These are phyloP conservation scores for Primulina eburnea DNA, from an alignment of 257 asterid species.

Conservation along the genomic window DNA sequence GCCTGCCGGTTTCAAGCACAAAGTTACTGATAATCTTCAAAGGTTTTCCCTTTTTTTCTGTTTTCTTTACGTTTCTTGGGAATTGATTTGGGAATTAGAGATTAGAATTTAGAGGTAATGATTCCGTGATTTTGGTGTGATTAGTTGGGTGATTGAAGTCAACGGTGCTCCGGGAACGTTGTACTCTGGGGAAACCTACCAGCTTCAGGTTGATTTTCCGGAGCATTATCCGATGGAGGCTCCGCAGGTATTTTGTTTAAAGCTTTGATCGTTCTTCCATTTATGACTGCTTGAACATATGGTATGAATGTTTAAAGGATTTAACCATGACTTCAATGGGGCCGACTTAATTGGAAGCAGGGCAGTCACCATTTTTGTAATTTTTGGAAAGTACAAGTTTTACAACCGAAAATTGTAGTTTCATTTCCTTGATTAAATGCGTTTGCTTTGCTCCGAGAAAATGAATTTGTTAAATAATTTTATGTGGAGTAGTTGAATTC, in stretches of 20 bases:
- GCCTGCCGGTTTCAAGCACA: constrained; percentile 85
- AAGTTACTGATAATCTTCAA: constrained; percentile 85
- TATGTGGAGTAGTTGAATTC: neutral
- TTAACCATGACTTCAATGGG: neutral
- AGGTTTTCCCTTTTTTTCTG: constrained; percentile 40
- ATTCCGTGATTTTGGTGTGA: constrained; percentile 17
- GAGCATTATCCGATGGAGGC: constrained; percentile 79
- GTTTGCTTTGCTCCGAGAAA: neutral
- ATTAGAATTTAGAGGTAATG: neutral
- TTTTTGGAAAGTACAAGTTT: neutral
- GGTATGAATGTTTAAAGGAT: neutral
- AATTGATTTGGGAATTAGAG: neutral
- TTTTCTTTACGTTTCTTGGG: neutral
- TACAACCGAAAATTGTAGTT: too few species aligned
- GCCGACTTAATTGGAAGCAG: neutral
- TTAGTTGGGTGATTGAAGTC: constrained; percentile 68
- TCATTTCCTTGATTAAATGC: neutral
- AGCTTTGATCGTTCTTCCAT: neutral
- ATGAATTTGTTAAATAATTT: neutral
- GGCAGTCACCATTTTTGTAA: neutral
- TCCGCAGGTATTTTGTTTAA: constrained; percentile 45
- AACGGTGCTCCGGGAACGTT: constrained; percentile 65
- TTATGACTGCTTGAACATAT: neutral
- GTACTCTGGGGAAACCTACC: constrained; percentile 51
- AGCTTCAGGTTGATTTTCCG: constrained; percentile 73